A percentile compares a stretch with the other conserved stretches of the same genome.
Evolutionary conservation across 169 alveolate species (phyloP).

Genomic region (Plasmodium reichenowi): DNA sequence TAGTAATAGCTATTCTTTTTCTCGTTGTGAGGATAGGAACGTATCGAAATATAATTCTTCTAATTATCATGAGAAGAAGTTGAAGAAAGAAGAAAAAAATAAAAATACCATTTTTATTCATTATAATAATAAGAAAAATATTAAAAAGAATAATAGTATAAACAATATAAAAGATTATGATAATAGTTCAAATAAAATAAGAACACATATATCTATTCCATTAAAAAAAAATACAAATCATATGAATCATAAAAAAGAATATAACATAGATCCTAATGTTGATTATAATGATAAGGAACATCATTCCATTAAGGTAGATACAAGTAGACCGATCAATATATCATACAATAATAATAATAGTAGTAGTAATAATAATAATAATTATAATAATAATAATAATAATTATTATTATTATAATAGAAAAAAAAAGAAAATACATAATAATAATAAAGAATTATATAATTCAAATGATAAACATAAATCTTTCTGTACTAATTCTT

Average conservation of each 20-base stretch:
- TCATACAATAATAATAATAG: background rate
- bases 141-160: background rate
- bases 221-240: background rate
- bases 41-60: too few relatives aligned
- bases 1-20: too few relatives aligned
- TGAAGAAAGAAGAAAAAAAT: too few relatives aligned
- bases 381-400: background rate
- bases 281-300: background rate
- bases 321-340: background rate
- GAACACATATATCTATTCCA: conserved; percentile 1
- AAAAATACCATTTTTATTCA: too few relatives aligned
- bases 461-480: too few relatives aligned
- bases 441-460: too few relatives aligned
- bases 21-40: too few relatives aligned
- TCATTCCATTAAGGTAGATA: background rate
- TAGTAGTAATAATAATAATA: background rate
- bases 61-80: too few relatives aligned
- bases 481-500: too few relatives aligned
- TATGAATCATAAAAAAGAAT: background rate
- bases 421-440: too few relatives aligned
- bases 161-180: background rate
- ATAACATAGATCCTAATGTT: background rate
- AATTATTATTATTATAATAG: background rate
- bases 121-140: background rate
- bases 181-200: background rate